Conservation (phyloP, 2,329 filamentous ascomycete species). For the Aspergillus sp. region DNA sequence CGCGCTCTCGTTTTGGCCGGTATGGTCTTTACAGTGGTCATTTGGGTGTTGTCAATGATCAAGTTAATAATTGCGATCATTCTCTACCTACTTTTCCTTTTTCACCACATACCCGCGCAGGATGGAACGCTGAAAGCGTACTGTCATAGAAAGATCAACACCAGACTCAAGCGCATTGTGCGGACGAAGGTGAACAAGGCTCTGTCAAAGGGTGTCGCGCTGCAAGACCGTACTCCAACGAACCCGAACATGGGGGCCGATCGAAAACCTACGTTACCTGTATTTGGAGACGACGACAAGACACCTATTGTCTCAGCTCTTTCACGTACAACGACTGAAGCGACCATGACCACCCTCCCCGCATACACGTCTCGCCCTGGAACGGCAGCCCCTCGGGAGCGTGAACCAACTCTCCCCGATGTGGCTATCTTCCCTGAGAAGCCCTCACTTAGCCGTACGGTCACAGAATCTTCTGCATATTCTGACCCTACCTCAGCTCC, state of each 20-base stretch:
- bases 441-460: slow-evolving; percentile 39
- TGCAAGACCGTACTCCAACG: slow-evolving; percentile 54
- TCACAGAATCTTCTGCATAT: slow-evolving; percentile 53
- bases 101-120: slow-evolving; percentile 80
- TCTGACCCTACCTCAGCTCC: slow-evolving; percentile 48
- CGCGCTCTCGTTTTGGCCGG: slow-evolving; percentile 81
- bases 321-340: slow-evolving; percentile 53
- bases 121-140: slow-evolving; percentile 82
- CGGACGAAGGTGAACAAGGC: slow-evolving; percentile 85
- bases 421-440: slow-evolving; percentile 42
- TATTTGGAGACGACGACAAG: slow-evolving; percentile 50
- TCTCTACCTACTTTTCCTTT: slow-evolving; percentile 86
- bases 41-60: slow-evolving; percentile 82
- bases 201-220: slow-evolving; percentile 69
- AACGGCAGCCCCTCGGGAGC: slow-evolving; percentile 45
- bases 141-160: slow-evolving; percentile 89
- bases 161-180: slow-evolving; percentile 79
- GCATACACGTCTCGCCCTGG: slow-evolving; percentile 61
- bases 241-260: slow-evolving; percentile 32
- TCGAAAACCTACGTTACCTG: slow-evolving; percentile 61
- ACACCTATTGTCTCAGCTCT: slow-evolving; percentile 27
- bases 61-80: slow-evolving; percentile 70
- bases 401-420: slow-evolving; percentile 42
- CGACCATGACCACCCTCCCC: slow-evolving; percentile 67
- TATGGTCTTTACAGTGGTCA: slow-evolving; percentile 88